Conservation (phyloP, 495 filamentous ascomycete genomes). For the Aspergillus heteromorphus region DNA sequence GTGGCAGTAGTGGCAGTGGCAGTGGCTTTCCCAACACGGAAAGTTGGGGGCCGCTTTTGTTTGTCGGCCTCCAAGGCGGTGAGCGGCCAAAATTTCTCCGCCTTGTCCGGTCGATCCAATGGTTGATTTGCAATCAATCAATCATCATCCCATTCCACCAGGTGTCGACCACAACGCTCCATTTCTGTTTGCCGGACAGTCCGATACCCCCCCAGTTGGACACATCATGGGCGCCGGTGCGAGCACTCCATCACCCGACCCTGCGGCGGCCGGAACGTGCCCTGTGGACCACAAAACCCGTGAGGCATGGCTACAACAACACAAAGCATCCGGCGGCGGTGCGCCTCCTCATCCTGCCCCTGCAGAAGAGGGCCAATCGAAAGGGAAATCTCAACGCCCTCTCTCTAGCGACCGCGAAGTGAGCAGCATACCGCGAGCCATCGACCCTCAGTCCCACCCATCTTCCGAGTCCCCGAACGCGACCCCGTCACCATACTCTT, state of each 20-base stretch:
- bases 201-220: not conserved
- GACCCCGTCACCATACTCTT: slow-evolving; percentile 24
- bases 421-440: slow-evolving; percentile 73
- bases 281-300: slow-evolving; percentile 87
- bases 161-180: not conserved
- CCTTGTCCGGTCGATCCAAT: slow-evolving; percentile 4
- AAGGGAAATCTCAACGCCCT: slow-evolving; percentile 38
- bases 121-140: slow-evolving; percentile 1
- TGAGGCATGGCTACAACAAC: slow-evolving; percentile 68
- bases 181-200: not conserved
- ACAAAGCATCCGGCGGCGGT: slow-evolving; percentile 26
- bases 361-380: slow-evolving; percentile 24
- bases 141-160: slow-evolving; percentile 2
- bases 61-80: slow-evolving; percentile 20
- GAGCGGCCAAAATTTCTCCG: slow-evolving; percentile 27
- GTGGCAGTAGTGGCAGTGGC: no score
- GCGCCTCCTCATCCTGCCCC: slow-evolving; percentile 28
- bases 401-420: slow-evolving; percentile 62
- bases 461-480: slow-evolving; percentile 25
- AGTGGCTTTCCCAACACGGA: slow-evolving; percentile 15
- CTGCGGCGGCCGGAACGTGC: slow-evolving; percentile 45
- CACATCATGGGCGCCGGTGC: slow-evolving; percentile 34
- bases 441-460: slow-evolving; percentile 29
- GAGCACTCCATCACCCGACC: slow-evolving; percentile 33
- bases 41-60: slow-evolving; percentile 2